Evolutionary conservation across 179 eudicot genomes (phyloP).

Genomic region (Actinidia arguta): DNA sequence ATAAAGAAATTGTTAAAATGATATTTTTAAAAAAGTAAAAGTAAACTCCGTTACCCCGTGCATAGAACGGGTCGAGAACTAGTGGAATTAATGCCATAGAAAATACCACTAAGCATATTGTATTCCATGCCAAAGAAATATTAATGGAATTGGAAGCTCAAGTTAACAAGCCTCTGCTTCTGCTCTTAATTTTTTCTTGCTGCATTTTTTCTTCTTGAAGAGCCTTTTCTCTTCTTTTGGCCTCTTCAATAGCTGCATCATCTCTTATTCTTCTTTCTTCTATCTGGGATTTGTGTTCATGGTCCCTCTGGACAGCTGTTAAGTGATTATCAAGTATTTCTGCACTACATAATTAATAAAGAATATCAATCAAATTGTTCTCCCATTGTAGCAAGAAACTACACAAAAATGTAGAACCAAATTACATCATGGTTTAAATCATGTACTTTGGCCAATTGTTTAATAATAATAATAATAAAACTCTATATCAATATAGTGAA

Average conservation of each 20-base stretch:
- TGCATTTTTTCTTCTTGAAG: constrained; percentile 70
- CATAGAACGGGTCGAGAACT: no score
- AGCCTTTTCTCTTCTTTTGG: constrained; percentile 81
- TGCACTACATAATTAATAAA: constrained; percentile 56
- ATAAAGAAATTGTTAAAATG: no score
- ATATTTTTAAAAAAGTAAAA: no score
- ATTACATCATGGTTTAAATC: background rate
- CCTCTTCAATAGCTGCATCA: constrained; percentile 93
- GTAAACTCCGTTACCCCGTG: no score
- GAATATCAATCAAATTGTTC: background rate
- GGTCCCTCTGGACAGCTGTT: constrained; percentile 86
- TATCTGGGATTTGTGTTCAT: constrained; percentile 79
- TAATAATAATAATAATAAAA: background rate
- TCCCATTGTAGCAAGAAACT: constrained; percentile 3
- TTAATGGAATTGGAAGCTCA: constrained; percentile 4
- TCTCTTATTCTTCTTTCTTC: constrained; percentile 93
- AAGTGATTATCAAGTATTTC: constrained; percentile 96
- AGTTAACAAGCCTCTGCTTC: constrained; percentile 71
- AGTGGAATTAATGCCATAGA: background rate
- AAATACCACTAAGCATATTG: background rate
- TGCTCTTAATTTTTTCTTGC: constrained; percentile 70
- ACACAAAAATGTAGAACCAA: background rate
- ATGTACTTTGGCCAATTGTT: no score
- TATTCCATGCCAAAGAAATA: background rate
- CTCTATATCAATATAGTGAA: background rate